These are phyloP conservation scores for Serendipita vermifera DNA, from an alignment of 768 basidiomycete species.

Conservation along the genomic window DNA sequence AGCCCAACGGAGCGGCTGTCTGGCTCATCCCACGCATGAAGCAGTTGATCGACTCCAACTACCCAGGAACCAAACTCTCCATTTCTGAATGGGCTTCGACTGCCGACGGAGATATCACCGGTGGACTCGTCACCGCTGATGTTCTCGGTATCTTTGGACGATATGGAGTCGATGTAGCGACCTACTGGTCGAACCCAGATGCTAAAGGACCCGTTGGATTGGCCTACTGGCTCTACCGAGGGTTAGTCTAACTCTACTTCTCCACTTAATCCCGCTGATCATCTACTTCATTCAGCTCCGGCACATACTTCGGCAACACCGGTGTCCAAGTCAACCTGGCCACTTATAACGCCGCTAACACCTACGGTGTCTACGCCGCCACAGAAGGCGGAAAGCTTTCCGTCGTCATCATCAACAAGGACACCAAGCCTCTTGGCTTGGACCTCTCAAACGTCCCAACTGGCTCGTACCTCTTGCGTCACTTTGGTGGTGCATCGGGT, in stretches of 20 bases:
- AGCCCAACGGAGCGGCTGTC: constrained; percentile 34
- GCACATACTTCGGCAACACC: constrained; percentile 32
- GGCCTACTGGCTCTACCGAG: constrained; percentile 45
- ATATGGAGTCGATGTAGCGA: constrained; percentile 37
- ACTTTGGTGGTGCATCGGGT: constrained; percentile 42
- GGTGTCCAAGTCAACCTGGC: constrained; percentile 36
- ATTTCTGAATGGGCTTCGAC: constrained; percentile 40
- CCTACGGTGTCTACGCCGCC: constrained; percentile 36
- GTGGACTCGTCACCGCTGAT: constrained; percentile 41
- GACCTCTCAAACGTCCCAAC: constrained; percentile 33
- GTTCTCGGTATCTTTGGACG: constrained; percentile 39
- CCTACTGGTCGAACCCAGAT: constrained; percentile 40
- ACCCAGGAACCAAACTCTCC: constrained; percentile 45
- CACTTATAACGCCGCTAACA: constrained; percentile 27
- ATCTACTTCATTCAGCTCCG: constrained; percentile 25
- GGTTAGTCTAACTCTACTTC: constrained; percentile 25
- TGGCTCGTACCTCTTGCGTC: constrained; percentile 40
- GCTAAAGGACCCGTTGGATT: constrained; percentile 37
- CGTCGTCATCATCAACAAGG: constrained; percentile 41
- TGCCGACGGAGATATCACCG: constrained; percentile 38
- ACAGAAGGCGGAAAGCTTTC: constrained; percentile 31
- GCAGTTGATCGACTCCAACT: constrained; percentile 34
- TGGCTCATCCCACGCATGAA: constrained; percentile 39
- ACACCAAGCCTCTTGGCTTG: constrained; percentile 30
- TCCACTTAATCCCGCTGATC: neutral